These are phyloP conservation scores for Seiridium cupressi DNA, from an alignment of 2,329 filamentous ascomycete genomes.

Conservation along the genomic window DNA sequence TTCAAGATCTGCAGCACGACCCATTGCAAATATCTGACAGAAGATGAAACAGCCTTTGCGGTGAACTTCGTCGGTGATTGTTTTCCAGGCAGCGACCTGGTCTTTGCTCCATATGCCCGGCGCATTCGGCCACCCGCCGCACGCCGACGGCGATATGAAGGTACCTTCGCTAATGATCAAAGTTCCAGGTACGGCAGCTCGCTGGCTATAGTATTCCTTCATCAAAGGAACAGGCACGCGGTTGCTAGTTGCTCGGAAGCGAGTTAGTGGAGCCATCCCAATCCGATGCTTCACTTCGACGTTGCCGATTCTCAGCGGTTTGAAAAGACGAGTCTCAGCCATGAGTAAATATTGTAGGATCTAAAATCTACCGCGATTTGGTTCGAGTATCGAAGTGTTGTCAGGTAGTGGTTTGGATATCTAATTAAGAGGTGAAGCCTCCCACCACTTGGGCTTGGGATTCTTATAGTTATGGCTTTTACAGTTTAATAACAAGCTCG, in stretches of 20 bases:
- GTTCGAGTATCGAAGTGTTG: too few relatives aligned
- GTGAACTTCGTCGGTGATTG: slow-evolving; percentile 58
- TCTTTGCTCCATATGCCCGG: slow-evolving; percentile 53
- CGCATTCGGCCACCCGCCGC: slow-evolving; percentile 42
- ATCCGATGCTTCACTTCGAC: slow-evolving; percentile 20
- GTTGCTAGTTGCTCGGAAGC: slow-evolving; percentile 42
- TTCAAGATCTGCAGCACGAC: slow-evolving; percentile 43
- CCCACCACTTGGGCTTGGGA: neutral
- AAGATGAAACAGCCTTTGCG: slow-evolving; percentile 56
- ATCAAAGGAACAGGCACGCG: slow-evolving; percentile 36
- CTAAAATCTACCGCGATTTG: neutral
- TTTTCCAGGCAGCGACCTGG: slow-evolving; percentile 55
- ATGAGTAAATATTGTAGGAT: neutral
- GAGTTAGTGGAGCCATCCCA: slow-evolving; percentile 48
- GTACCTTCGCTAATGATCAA: slow-evolving; percentile 57
- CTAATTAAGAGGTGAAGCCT: neutral
- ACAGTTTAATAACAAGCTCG: neutral
- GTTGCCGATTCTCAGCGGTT: slow-evolving; percentile 22
- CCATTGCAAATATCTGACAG: slow-evolving; percentile 57
- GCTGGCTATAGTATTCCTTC: slow-evolving; percentile 26
- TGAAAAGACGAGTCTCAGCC: slow-evolving; percentile 13
- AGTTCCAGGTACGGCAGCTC: slow-evolving; percentile 22
- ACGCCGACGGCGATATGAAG: slow-evolving; percentile 40
- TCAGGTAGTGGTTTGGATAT: neutral
- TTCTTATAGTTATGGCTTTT: neutral